Percentiles rank a stretch among this genome's conserved stretches.
Evolutionary conservation across 176 grass and related monocot genomes (phyloP).

Genomic region (Saccharum spontaneum): DNA sequence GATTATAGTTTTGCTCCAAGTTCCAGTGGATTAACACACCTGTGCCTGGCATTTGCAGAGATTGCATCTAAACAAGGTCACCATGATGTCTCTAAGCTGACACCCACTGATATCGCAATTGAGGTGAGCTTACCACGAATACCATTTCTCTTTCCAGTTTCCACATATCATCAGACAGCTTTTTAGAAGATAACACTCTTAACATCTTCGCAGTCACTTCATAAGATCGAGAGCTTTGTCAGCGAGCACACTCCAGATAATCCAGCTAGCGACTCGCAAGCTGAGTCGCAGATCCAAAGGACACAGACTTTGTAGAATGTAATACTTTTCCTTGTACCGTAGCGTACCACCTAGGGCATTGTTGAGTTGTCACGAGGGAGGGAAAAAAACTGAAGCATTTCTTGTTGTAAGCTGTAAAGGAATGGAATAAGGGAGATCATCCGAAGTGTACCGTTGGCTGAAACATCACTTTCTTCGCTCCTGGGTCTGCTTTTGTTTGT

Average conservation of each 20-base stretch:
- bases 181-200: slow-evolving; percentile 30
- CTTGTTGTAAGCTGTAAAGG: slow-evolving; percentile 34
- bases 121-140: slow-evolving; percentile 48
- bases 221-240: slow-evolving; percentile 64
- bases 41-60: slow-evolving; percentile 47
- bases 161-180: background rate
- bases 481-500: background rate
- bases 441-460: slow-evolving; percentile 9
- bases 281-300: slow-evolving; percentile 15
- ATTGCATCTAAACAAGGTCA: slow-evolving; percentile 84
- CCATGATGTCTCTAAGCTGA: slow-evolving; percentile 63
- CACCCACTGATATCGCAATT: slow-evolving; percentile 79
- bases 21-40: background rate
- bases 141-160: background rate
- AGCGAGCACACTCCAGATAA: slow-evolving; percentile 7
- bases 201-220: slow-evolving; percentile 49
- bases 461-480: slow-evolving; percentile 8
- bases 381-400: background rate
- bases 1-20: background rate
- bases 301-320: slow-evolving; percentile 38
- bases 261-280: slow-evolving; percentile 23
- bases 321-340: slow-evolving; percentile 29
- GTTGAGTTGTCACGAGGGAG: slow-evolving; percentile 13
- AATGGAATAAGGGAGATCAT: slow-evolving; percentile 30
- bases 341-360: slow-evolving; percentile 6